phyloP scores from a whole-genome alignment of 495 filamentous ascomycete genomes.

The Annulohypoxylon bovei region DNA sequence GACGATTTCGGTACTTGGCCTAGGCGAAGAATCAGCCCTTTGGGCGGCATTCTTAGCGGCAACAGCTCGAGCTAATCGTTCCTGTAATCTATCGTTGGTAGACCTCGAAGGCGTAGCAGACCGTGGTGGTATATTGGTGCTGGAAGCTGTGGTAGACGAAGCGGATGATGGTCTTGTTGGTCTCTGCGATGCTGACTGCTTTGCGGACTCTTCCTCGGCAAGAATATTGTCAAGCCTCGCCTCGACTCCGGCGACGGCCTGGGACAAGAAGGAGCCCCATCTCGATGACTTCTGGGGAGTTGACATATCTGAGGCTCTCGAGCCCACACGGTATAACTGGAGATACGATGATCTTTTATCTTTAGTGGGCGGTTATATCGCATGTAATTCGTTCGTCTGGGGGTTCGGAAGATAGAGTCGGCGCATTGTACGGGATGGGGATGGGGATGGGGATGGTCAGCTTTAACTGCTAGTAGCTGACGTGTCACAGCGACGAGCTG shows the following conservation, averaged over 20 bases:
- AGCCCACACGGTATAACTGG: slow-evolving; percentile 9
- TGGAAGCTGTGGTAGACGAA: slow-evolving; percentile 35
- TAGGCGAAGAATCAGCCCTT: slow-evolving; percentile 34
- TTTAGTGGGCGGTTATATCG: slow-evolving; percentile 23
- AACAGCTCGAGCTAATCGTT: slow-evolving; percentile 75
- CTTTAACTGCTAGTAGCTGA: slow-evolving; percentile 24
- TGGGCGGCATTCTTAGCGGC: slow-evolving; percentile 56
- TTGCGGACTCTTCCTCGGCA: slow-evolving; percentile 69
- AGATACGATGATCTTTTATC: background rate
- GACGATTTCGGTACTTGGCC: slow-evolving; percentile 33
- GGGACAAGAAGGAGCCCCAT: slow-evolving; percentile 89
- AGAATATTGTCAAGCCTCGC: slow-evolving; percentile 92
- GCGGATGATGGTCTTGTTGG: slow-evolving; percentile 35
- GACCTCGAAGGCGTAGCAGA: slow-evolving; percentile 56
- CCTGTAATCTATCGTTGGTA: slow-evolving; percentile 82
- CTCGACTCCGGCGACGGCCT: slow-evolving; percentile 93
- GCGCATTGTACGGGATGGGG: slow-evolving; percentile 43
- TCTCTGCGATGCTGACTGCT: slow-evolving; percentile 43
- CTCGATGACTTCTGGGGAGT: slow-evolving; percentile 58
- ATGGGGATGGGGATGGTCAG: no score
- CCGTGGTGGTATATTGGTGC: slow-evolving; percentile 24
- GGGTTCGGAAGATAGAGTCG: slow-evolving; percentile 27
- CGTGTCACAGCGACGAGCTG: slow-evolving; percentile 31
- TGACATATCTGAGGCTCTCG: slow-evolving; percentile 47
- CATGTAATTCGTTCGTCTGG: slow-evolving; percentile 22